These are phyloP conservation scores for Amauroascus verrucosus DNA, from an alignment of 2,329 filamentous ascomycete species.

Conservation along the genomic window DNA sequence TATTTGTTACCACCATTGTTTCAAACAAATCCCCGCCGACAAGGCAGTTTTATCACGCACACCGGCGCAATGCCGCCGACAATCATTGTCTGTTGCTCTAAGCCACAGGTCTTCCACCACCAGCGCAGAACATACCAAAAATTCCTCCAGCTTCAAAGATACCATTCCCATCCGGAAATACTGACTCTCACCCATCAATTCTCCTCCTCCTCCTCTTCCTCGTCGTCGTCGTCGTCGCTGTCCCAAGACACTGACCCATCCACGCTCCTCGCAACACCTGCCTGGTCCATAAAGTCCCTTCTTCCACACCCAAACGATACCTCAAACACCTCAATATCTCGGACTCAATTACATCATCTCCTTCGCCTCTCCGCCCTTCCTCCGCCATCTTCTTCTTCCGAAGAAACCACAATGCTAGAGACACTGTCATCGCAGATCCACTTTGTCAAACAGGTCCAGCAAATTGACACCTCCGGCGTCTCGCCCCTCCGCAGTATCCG, in stretches of 20 bases:
- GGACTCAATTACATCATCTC: conserved; percentile 66
- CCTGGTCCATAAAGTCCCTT: conserved; percentile 74
- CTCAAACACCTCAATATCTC: conserved; percentile 43
- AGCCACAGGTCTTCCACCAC: neutral
- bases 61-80: neutral
- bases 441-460: conserved; percentile 80
- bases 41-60: conserved; percentile 22
- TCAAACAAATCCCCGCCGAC: conserved; percentile 33
- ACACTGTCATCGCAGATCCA: conserved; percentile 73
- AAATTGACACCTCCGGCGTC: conserved; percentile 62
- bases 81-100: neutral
- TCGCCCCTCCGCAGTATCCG: conserved; percentile 67
- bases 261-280: conserved; percentile 55
- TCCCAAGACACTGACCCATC: conserved; percentile 17
- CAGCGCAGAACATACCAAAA: neutral
- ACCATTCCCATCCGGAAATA: neutral
- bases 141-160: no score
- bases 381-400: conserved; percentile 49
- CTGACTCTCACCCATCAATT: neutral
- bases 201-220: neutral
- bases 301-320: conserved; percentile 41
- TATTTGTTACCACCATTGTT: no score
- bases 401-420: conserved; percentile 60
- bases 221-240: neutral
- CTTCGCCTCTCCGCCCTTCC: conserved; percentile 84